Evolutionary conservation across 768 basidiomycete species (phyloP).

Genomic region (Nidularia sp.): DNA sequence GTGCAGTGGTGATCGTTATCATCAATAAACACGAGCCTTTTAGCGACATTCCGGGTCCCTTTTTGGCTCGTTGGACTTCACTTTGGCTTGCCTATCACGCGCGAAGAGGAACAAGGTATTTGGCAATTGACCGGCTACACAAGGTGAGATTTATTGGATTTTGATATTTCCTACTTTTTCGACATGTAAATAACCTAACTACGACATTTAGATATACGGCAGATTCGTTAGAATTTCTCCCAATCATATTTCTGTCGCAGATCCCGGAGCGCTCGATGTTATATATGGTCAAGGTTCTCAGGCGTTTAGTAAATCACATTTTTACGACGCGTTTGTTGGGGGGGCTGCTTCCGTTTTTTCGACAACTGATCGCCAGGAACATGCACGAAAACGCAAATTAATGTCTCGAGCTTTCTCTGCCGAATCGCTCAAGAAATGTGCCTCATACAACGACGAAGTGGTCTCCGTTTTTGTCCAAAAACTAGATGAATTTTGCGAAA

Average conservation of each 20-base stretch:
- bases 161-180: slow-evolving; percentile 8
- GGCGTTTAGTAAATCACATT: slow-evolving; percentile 23
- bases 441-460: slow-evolving; percentile 11
- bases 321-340: slow-evolving; percentile 25
- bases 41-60: slow-evolving; percentile 19
- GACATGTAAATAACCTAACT: background rate
- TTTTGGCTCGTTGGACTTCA: slow-evolving; percentile 21
- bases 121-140: slow-evolving; percentile 22
- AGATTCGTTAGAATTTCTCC: slow-evolving; percentile 25
- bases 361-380: slow-evolving; percentile 22
- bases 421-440: slow-evolving; percentile 12
- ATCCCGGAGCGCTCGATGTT: slow-evolving; percentile 17
- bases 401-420: slow-evolving; percentile 26
- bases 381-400: slow-evolving; percentile 23
- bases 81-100: slow-evolving; percentile 27
- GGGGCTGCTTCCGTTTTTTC: slow-evolving; percentile 24
- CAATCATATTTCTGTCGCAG: slow-evolving; percentile 25
- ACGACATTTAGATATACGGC: background rate
- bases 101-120: slow-evolving; percentile 18
- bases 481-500: slow-evolving; percentile 15
- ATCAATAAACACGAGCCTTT: background rate
- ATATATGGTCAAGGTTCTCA: slow-evolving; percentile 25
- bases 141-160: slow-evolving; percentile 10
- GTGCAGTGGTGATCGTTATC: too few species aligned
- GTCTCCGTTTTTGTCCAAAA: slow-evolving; percentile 11